These are phyloP conservation scores for Pachysolen tannophilus DNA, from an alignment of 805 yeast species.

Conservation along the genomic window DNA sequence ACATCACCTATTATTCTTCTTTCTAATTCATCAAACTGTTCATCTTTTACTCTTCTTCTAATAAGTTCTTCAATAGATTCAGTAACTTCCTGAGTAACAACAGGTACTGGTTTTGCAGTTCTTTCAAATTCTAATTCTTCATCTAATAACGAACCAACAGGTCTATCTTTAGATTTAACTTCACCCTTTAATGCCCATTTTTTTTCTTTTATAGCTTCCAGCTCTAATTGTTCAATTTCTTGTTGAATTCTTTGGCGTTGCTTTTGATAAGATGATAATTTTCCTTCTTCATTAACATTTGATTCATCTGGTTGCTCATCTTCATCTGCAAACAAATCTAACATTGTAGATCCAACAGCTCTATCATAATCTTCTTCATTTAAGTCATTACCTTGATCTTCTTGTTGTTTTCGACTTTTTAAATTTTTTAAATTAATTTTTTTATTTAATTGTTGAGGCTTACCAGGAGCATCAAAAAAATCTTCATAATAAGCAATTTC, in stretches of 20 bases:
- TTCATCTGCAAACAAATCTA: conserved; percentile 48
- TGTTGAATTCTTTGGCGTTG: conserved; percentile 71
- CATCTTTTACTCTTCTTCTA: conserved; percentile 66
- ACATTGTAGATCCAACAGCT: conserved; percentile 53
- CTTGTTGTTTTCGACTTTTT: conserved; percentile 9
- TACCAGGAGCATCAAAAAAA: conserved; percentile 45
- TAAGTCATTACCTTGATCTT: conserved; percentile 25
- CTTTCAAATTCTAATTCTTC: conserved; percentile 87
- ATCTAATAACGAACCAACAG: conserved; percentile 72
- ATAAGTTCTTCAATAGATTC: conserved; percentile 85
- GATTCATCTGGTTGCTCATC: conserved; percentile 6
- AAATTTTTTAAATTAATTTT: conserved; percentile 15
- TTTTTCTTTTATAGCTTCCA: conserved; percentile 83
- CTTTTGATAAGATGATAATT: conserved; percentile 69
- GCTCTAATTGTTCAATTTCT: conserved; percentile 75
- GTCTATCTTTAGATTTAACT: conserved; percentile 72
- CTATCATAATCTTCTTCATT: conserved; percentile 55
- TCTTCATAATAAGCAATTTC: conserved; percentile 54
- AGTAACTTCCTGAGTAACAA: conserved; percentile 82
- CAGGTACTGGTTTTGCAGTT: conserved; percentile 92
- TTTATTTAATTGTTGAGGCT: conserved; percentile 1
- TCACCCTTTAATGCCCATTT: conserved; percentile 96
- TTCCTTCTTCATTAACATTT: conserved; percentile 14
- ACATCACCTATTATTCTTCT: conserved; percentile 63
- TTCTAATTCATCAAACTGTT: conserved; percentile 78